Percentiles rank a stretch among this genome's conserved stretches.
phyloP scores from a whole-genome alignment of 2,329 filamentous ascomycete species.

The Hypoxylon sp. region DNA sequence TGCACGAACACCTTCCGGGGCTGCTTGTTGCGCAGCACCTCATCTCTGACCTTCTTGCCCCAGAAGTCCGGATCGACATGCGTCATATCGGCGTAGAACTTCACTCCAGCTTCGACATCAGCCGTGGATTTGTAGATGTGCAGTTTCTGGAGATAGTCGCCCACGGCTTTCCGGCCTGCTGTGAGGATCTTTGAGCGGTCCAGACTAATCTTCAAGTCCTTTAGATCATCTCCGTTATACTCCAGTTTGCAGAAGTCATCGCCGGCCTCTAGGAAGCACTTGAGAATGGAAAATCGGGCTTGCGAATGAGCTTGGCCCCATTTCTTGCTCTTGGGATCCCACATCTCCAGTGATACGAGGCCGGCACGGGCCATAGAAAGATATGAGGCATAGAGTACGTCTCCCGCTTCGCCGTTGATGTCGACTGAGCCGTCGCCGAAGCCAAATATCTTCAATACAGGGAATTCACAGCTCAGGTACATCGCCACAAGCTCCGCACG shows the following conservation, averaged over 20 bases:
- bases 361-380: constrained; percentile 96
- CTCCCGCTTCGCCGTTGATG: constrained; percentile 82
- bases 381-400: constrained; percentile 90
- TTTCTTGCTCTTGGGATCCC: constrained; percentile 90
- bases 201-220: constrained; percentile 84
- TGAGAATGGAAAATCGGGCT: constrained; percentile 88
- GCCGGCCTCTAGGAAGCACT: constrained; percentile 87
- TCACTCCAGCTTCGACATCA: constrained; percentile 81
- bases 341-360: constrained; percentile 89
- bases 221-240: constrained; percentile 79
- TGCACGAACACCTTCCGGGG: constrained; percentile 95
- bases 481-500: constrained; percentile 95
- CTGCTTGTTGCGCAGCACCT: constrained; percentile 82
- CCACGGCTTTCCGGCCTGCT: constrained; percentile 84
- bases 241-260: constrained; percentile 88
- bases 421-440: constrained; percentile 83
- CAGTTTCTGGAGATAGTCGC: constrained; percentile 88
- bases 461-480: constrained; percentile 88
- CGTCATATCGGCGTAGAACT: constrained; percentile 88
- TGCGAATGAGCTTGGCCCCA: constrained; percentile 96
- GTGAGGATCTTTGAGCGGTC: constrained; percentile 90
- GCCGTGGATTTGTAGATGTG: constrained; percentile 94
- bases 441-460: constrained; percentile 90
- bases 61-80: constrained; percentile 86
- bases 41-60: constrained; percentile 82